Conservation (phyloP, 331 rosid species). For the Acacia concinna region DNA sequence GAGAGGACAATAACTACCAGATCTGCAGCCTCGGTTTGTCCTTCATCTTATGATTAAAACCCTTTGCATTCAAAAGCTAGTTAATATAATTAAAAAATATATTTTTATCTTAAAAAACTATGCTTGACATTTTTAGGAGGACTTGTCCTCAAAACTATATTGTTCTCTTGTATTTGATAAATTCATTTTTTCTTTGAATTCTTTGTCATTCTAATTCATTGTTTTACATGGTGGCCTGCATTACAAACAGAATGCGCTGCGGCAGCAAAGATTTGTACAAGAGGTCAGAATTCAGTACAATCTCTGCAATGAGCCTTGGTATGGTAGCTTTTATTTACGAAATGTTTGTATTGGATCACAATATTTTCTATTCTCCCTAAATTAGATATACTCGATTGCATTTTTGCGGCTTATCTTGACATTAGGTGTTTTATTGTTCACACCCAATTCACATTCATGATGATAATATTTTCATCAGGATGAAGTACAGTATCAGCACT, state of each 20-base stretch:
- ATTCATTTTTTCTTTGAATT: not conserved
- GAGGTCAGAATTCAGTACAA: slow-evolving; percentile 98
- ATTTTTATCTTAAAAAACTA: not conserved
- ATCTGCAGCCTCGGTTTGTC: slow-evolving; percentile 91
- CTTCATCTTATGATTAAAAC: slow-evolving; percentile 29
- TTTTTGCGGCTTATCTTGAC: slow-evolving; percentile 12
- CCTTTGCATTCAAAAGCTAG: slow-evolving; percentile 13
- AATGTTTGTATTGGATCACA: not conserved
- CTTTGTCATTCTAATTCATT: not conserved
- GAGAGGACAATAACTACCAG: slow-evolving; percentile 97
- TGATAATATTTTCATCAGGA: slow-evolving; percentile 50
- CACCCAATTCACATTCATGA: slow-evolving; percentile 14
- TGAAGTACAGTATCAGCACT: slow-evolving; percentile 81
- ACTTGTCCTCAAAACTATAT: not conserved
- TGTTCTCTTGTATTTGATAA: not conserved
- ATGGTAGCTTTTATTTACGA: slow-evolving; percentile 33
- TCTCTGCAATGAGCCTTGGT: slow-evolving; percentile 99
- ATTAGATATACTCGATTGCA: not conserved
- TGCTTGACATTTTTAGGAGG: not conserved
- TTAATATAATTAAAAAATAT: not conserved
- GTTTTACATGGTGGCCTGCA: slow-evolving; percentile 30
- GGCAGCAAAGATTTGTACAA: slow-evolving; percentile 89
- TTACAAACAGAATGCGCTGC: slow-evolving; percentile 79
- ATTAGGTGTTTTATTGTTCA: not conserved
- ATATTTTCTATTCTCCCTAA: slow-evolving; percentile 14